Base-by-base conservation (phyloP, 2,329 filamentous ascomycete genomes). In the Talaromyces amestolkiae region DNA sequence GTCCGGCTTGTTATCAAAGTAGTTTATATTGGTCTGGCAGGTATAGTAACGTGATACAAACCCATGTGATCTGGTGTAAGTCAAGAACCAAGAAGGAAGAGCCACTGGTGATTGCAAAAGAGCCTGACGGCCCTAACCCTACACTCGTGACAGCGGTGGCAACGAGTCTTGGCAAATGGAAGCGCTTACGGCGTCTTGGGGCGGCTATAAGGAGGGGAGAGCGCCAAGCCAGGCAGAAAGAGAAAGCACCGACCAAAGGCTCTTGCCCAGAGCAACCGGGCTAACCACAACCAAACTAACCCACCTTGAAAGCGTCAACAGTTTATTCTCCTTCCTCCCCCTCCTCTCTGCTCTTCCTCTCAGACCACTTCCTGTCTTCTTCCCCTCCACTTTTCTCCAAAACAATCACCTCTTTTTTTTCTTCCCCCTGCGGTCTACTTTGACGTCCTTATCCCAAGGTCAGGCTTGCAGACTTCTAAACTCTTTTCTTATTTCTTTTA, bases 331-430 rank as follows among this genome's bases (percentile, higher is more conserved):
- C 43, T 51, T 37, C 58, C 19, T 24, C 39, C 41, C 45, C 27
- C 27, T 31, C 31, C 15, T n/a, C n/a, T 60, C 47, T 51, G 22
- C 43, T 51, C 41, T 37, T 47, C 41, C 39, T 47, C 27, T 58
- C 41, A 58, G 54, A 56, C 49, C 53, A 58, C 63, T 54, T 58
- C 64, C 62, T 66, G 24, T 58, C 51, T 24, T 53, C 47, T 69
- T 65, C 66, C 64, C 65, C 66, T 67, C 70, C 68, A 72, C 68
- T 71, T 72, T 72, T 71, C 71, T 68, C 70, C 37, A 37, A 27
- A 27, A 59, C 39, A 9, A 39, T 59, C 35, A 19, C 27, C 56
- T 19, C 19, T 43, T 58, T 59, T 41, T 58, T 35, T 58, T 31
- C 13, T 58, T 31, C 13, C 17, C 17, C 24, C 37, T 31, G 39